phyloP scores from a whole-genome alignment of 768 basidiomycete species.

The Coprinopsis strossmayeri region DNA sequence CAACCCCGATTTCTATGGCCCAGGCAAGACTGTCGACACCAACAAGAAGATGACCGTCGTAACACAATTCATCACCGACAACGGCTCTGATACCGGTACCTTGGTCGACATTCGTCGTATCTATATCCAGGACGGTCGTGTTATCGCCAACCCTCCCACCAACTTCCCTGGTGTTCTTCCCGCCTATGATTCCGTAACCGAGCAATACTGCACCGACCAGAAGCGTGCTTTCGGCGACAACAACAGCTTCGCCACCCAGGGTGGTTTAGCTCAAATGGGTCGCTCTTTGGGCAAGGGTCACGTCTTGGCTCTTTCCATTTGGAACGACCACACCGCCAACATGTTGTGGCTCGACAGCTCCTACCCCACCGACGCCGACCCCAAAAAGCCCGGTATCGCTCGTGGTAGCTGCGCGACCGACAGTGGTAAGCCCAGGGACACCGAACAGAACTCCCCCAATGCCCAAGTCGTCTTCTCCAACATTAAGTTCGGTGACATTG shows the following conservation, averaged over 20 bases:
- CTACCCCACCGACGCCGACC: conserved; percentile 32
- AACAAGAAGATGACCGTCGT: conserved; percentile 20
- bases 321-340: conserved; percentile 49
- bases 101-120: conserved; percentile 18
- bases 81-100: conserved; percentile 16
- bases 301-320: conserved; percentile 43
- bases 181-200: conserved; percentile 36
- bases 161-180: conserved; percentile 25
- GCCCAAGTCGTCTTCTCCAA: conserved; percentile 42
- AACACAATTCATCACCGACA: conserved; percentile 18
- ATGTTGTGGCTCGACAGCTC: conserved; percentile 55
- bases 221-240: conserved; percentile 38
- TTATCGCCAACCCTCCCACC: conserved; percentile 18
- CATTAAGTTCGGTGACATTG: conserved; percentile 43
- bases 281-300: conserved; percentile 32
- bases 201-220: conserved; percentile 34
- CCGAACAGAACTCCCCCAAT: conserved; percentile 29
- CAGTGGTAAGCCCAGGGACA: conserved; percentile 36
- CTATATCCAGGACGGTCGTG: conserved; percentile 17
- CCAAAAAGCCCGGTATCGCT: conserved; percentile 31
- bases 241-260: conserved; percentile 32
- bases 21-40: conserved; percentile 30
- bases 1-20: conserved; percentile 39
- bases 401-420: conserved; percentile 45
- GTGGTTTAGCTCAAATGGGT: conserved; percentile 31